A percentile compares a stretch with the other conserved stretches of the same genome.
phyloP scores from a whole-genome alignment of 169 alveolate species.

The Prorocentrum cordatum region DNA sequence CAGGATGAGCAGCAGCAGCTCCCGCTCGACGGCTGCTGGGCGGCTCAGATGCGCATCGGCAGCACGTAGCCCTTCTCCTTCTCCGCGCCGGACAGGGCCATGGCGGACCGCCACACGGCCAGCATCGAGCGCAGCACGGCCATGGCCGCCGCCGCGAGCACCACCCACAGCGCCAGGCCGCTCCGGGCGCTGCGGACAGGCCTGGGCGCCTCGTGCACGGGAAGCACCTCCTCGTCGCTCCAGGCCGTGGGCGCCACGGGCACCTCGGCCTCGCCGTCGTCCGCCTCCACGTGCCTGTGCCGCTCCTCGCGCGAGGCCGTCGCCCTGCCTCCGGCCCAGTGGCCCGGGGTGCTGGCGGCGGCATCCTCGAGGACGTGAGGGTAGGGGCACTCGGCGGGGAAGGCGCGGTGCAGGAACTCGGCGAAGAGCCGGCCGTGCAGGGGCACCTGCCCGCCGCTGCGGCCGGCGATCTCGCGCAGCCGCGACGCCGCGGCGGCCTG shows the following conservation, averaged over 20 bases:
- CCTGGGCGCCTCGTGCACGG: background rate
- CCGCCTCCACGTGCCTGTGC: background rate
- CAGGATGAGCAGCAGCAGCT: no score
- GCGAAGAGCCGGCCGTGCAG: constrained; percentile 35
- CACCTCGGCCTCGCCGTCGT: background rate
- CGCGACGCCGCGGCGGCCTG: background rate
- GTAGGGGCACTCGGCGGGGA: constrained; percentile 42
- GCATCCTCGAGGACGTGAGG: constrained; percentile 16
- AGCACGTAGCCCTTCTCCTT: no score
- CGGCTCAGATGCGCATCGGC: no score
- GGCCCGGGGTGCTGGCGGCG: background rate
- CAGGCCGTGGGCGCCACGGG: background rate
- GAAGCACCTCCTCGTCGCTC: constrained; percentile 20
- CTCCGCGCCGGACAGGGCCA: no score
- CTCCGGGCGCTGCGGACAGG: no score
- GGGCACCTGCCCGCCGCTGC: constrained; percentile 17
- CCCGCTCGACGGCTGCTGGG: no score
- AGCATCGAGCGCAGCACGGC: no score
- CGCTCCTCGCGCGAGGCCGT: background rate
- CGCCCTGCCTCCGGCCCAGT: background rate
- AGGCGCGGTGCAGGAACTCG: constrained; percentile 40
- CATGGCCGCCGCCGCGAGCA: no score
- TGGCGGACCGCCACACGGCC: no score
- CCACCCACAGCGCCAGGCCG: no score
- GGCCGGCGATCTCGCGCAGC: constrained; percentile 17